phyloP scores from a whole-genome alignment of 192 early-diverging fungal genomes.

The Podila horticola region DNA sequence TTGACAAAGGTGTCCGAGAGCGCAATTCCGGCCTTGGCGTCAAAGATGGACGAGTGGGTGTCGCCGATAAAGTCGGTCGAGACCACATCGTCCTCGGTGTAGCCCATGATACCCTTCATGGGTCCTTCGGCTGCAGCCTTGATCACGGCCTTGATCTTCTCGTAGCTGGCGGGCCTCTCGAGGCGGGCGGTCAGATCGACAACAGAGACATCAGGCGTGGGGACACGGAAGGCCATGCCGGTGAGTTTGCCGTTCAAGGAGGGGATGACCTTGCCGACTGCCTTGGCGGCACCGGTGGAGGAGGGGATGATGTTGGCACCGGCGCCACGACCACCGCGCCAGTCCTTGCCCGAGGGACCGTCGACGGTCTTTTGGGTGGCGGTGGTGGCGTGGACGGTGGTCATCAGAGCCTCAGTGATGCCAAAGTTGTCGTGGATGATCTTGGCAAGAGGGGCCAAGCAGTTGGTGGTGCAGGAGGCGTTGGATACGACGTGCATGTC shows the following conservation, averaged over 20 bases:
- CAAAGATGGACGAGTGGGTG: conserved; percentile 91
- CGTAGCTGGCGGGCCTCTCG: conserved; percentile 90
- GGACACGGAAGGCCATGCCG: conserved; percentile 99
- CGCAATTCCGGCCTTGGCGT: conserved; percentile 95
- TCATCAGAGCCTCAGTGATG: conserved; percentile 97
- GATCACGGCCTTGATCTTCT: conserved; percentile 87
- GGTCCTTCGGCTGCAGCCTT: conserved; percentile 83
- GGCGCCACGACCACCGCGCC: conserved; percentile 97
- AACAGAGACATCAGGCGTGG: conserved; percentile 92
- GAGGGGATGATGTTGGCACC: conserved; percentile 96
- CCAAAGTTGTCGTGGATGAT: conserved; percentile 96
- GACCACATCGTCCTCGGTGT: conserved; percentile 95
- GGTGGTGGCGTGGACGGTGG: conserved; percentile 97
- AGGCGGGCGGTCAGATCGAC: conserved; percentile 97
- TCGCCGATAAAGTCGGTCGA: conserved; percentile 96
- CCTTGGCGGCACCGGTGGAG: conserved; percentile 98
- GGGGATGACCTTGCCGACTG: conserved; percentile 98
- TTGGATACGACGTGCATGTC: conserved; percentile 92
- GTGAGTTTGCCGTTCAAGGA: conserved; percentile 95
- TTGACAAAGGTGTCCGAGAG: conserved; percentile 97
- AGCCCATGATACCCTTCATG: conserved; percentile 90
- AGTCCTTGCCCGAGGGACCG: conserved; percentile 96
- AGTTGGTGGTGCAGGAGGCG: conserved; percentile 99
- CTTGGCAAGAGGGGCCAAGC: conserved; percentile 97
- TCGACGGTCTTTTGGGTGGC: conserved; percentile 99